These are phyloP conservation scores for Penicillium atrosanguineum DNA, from an alignment of 495 filamentous ascomycete genomes.

Conservation along the genomic window DNA sequence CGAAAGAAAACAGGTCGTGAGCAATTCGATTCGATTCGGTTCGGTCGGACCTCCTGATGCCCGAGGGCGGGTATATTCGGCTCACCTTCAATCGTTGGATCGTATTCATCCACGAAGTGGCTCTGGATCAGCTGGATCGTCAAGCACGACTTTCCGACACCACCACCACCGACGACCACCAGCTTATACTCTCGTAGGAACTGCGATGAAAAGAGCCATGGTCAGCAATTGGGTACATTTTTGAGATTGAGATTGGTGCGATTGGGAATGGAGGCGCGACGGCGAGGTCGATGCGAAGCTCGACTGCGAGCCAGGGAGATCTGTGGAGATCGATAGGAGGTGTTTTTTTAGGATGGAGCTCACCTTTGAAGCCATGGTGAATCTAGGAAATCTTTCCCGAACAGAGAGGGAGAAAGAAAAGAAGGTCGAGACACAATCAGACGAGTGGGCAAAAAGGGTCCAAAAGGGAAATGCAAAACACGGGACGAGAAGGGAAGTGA, in stretches of 20 bases:
- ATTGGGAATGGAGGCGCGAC: not conserved
- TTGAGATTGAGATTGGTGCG: not conserved
- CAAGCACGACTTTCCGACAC: conserved; percentile 98
- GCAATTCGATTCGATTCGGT: conserved; percentile 17
- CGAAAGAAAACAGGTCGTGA: conserved; percentile 4
- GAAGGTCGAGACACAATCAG: conserved; percentile 3
- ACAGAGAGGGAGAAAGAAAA: conserved; percentile 6
- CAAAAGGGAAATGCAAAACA: not conserved
- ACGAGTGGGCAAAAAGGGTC: not conserved
- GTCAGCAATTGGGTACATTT: conserved; percentile 15
- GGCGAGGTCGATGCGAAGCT: not conserved
- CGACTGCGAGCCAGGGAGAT: not conserved
- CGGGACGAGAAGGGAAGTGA: not conserved
- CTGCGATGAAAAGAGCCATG: conserved; percentile 37
- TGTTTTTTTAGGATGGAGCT: conserved; percentile 1
- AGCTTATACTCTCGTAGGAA: conserved; percentile 99
- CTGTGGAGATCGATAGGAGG: not conserved
- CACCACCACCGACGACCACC: conserved; percentile 96
- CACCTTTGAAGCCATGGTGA: conserved; percentile 30
- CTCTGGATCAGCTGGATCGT: conserved; percentile 99
- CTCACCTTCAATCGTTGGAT: conserved; percentile 98
- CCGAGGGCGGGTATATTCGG: not conserved
- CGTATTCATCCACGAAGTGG: conserved; percentile 99
- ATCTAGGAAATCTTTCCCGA: conserved; percentile 6
- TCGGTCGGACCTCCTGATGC: not conserved